Evolutionary conservation across 176 grass and related monocot genomes (phyloP).

Genomic region (Rhipidocladum racemiflorum): DNA sequence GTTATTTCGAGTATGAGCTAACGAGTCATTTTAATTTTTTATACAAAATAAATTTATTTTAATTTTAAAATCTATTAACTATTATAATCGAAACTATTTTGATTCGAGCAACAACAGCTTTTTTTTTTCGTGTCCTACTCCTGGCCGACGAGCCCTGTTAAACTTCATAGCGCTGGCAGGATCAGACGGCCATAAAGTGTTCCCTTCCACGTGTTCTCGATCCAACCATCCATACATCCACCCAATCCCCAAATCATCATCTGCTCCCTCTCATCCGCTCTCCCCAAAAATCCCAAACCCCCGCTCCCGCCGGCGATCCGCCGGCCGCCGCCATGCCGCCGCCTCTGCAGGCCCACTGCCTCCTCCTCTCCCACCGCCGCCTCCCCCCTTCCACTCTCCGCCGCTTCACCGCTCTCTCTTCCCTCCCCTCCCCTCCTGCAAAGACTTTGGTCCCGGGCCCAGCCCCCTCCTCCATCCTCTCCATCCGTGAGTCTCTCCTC

Average conservation of each 20-base stretch:
- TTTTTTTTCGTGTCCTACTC: too few relatives aligned
- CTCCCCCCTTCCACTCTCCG: slow-evolving; percentile 22
- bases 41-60: too few relatives aligned
- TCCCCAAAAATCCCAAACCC: too few relatives aligned
- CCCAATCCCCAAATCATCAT: slow-evolving; percentile 37
- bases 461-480: slow-evolving; percentile 43
- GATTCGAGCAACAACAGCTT: too few relatives aligned
- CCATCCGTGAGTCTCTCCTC: slow-evolving; percentile 77
- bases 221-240: not conserved
- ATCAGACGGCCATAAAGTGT: not conserved
- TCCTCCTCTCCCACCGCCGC: slow-evolving; percentile 51
- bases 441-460: slow-evolving; percentile 34
- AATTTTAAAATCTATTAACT: too few relatives aligned
- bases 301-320: slow-evolving; percentile 28
- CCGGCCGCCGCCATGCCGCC: slow-evolving; percentile 48
- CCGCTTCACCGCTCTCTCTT: slow-evolving; percentile 40
- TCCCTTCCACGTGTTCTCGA: not conserved
- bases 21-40: too few relatives aligned
- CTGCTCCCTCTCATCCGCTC: too few relatives aligned
- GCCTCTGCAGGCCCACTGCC: too few relatives aligned
- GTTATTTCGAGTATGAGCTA: too few relatives aligned
- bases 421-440: slow-evolving; percentile 45
- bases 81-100: too few relatives aligned
- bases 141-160: not conserved
- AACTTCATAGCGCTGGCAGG: not conserved